These are phyloP conservation scores for Paramecium sexaurelia DNA, from an alignment of 73 alveolate species.

Conservation along the genomic window DNA sequence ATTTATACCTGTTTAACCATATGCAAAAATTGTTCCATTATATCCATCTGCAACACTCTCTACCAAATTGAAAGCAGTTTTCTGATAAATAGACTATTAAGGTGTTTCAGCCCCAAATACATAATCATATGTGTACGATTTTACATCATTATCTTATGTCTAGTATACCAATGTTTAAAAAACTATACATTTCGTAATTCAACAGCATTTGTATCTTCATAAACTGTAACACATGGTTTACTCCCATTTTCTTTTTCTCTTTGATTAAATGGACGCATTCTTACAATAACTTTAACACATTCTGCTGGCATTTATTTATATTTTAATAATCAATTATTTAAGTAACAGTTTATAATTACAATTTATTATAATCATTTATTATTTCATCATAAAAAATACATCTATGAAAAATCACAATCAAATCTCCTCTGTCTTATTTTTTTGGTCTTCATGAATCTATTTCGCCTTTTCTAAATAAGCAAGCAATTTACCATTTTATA, in stretches of 20 bases:
- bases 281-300: conserved; percentile 82
- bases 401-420: background rate
- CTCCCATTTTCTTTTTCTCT: conserved; percentile 69
- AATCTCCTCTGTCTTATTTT: background rate
- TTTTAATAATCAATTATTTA: background rate
- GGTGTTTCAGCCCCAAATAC: conserved; percentile 90
- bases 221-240: conserved; percentile 52
- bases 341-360: background rate
- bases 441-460: background rate
- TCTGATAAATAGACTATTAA: conserved; percentile 89
- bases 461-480: conserved; percentile 22
- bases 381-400: background rate
- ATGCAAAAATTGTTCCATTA: conserved; percentile 89
- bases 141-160: conserved; percentile 55
- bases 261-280: conserved; percentile 82
- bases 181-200: conserved; percentile 23
- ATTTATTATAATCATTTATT: background rate
- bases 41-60: conserved; percentile 97
- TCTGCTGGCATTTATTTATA: conserved; percentile 75
- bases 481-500: background rate
- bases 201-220: conserved; percentile 52
- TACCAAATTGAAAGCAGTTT: conserved; percentile 95
- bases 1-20: conserved; percentile 80
- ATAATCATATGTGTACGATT: conserved; percentile 87
- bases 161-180: background rate